Base-by-base conservation (phyloP, 2,329 filamentous ascomycete species). In the Aschersonia sp. region DNA sequence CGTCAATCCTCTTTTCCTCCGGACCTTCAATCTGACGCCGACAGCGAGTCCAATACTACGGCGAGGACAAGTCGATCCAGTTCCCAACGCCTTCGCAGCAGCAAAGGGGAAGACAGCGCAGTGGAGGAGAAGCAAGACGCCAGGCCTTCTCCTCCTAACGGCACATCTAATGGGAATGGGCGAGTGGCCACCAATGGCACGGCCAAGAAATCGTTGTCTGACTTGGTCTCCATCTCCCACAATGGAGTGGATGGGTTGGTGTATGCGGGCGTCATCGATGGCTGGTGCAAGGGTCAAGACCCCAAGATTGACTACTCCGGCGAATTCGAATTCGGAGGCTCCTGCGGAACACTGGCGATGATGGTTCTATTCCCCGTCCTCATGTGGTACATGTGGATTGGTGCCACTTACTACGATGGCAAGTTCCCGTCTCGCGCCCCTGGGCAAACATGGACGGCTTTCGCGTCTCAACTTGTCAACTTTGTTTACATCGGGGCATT, bases 341-440 rank as follows among this genome's bases (percentile, higher is more conserved):
- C 86, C 4, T 62, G 75, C n/a, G 90, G 92, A 48, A 83, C 89
- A 42, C 67, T 76, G 12, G 71, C 77, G 55, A 88, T 96, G 78
- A 97, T 97, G 87, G 75, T 88, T 52, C 79, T 84, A 43, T 98
- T 97, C 67, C 92, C 92, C n/a, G 52, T 82, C 39, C 76, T 98
- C 57, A 97, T 97, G 90, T 96, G 87, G 76, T 97, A 96, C 70
- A 95, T 98, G 89, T 97, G 89, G 89, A 82, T 94, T 64, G 92
- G 92, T 46, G 85, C 90, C 35, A 89, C 83, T 45, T 95, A 90
- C 69, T 98, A 96, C 68, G 72, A 87, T 61, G 90, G 90, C 56
- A 81, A 85, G 53, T 72, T 94, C 46, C 92, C 92, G 12, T 68
- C 70, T 42, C 85, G 79, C 1, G 68, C 68, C 2, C 62, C 76